Conservation (phyloP, 495 filamentous ascomycete species). For the Podospora fimiseda region DNA sequence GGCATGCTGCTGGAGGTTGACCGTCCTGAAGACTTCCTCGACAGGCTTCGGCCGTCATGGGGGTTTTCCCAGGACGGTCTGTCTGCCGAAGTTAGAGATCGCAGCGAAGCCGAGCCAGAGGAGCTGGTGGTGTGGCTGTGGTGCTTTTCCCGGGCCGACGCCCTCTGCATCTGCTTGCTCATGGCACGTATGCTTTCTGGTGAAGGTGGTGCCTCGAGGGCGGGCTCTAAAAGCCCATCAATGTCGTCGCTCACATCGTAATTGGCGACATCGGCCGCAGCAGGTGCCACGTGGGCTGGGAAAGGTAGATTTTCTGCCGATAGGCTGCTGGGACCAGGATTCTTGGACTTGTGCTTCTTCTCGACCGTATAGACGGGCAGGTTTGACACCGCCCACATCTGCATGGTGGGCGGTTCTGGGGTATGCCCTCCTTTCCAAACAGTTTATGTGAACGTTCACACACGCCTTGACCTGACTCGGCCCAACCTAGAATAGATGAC, state of each 20-base stretch:
- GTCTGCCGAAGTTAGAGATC: constrained; percentile 34
- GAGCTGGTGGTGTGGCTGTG: constrained; percentile 40
- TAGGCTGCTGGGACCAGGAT: neutral
- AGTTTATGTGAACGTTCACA: neutral
- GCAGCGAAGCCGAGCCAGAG: constrained; percentile 42
- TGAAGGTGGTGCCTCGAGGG: constrained; percentile 48
- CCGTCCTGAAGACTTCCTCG: constrained; percentile 44
- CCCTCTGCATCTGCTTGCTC: constrained; percentile 44
- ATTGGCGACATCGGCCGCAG: constrained; percentile 1
- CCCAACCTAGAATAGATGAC: neutral
- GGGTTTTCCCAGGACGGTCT: constrained; percentile 39
- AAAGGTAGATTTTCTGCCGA: neutral
- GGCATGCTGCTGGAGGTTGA: constrained; percentile 41
- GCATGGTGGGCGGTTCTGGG: constrained; percentile 19
- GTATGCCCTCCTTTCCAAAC: neutral
- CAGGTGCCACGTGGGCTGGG: neutral
- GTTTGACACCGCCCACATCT: constrained; percentile 30
- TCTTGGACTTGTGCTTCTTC: constrained; percentile 19
- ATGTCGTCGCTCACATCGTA: constrained; percentile 22
- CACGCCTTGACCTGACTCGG: neutral
- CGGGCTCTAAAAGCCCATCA: constrained; percentile 37
- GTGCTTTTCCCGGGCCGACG: constrained; percentile 39
- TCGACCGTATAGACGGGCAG: constrained; percentile 28
- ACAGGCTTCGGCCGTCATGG: constrained; percentile 35
- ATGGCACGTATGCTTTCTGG: constrained; percentile 48